Evolutionary conservation across 164 flowering plant genomes (phyloP).

Genomic region (Aristolochia contorta): DNA sequence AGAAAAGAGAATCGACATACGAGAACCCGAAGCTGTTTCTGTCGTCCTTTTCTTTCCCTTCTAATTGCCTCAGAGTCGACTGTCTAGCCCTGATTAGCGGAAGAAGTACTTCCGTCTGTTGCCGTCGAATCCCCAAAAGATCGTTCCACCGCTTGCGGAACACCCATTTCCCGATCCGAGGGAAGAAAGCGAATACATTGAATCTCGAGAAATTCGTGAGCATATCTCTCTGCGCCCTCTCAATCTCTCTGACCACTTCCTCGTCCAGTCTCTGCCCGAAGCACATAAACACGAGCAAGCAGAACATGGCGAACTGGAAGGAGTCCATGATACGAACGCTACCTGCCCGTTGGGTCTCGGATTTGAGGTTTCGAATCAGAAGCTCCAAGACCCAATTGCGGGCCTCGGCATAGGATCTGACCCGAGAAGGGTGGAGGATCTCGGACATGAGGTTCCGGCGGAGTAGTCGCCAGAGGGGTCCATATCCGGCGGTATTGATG

Average conservation of each 20-base stretch:
- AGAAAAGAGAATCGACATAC: slow-evolving; percentile 22
- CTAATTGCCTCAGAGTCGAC: not conserved
- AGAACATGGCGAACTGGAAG: slow-evolving; percentile 25
- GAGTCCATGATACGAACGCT: slow-evolving; percentile 14
- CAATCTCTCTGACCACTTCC: slow-evolving; percentile 16
- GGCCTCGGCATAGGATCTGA: slow-evolving; percentile 16
- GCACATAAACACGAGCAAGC: slow-evolving; percentile 31
- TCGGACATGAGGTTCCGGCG: slow-evolving; percentile 32
- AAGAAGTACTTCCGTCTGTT: slow-evolving; percentile 12
- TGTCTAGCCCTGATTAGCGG: slow-evolving; percentile 14
- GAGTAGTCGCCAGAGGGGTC: slow-evolving; percentile 36
- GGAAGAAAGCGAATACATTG: slow-evolving; percentile 17
- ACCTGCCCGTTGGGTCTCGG: not conserved
- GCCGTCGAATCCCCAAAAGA: slow-evolving; percentile 7
- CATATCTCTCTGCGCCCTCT: slow-evolving; percentile 3
- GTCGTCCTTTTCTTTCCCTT: not conserved
- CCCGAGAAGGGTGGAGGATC: slow-evolving; percentile 26
- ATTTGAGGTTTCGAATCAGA: slow-evolving; percentile 7
- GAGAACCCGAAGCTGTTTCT: slow-evolving; percentile 1
- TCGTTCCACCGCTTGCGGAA: slow-evolving; percentile 18
- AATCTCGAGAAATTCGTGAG: slow-evolving; percentile 4
- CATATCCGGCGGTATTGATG: slow-evolving; percentile 26
- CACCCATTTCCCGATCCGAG: slow-evolving; percentile 19
- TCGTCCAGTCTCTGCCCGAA: slow-evolving; percentile 34
- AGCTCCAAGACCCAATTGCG: slow-evolving; percentile 25